Evolutionary conservation across 176 grass and related monocot species (phyloP).

Genomic region (Phoenix roebelenii): DNA sequence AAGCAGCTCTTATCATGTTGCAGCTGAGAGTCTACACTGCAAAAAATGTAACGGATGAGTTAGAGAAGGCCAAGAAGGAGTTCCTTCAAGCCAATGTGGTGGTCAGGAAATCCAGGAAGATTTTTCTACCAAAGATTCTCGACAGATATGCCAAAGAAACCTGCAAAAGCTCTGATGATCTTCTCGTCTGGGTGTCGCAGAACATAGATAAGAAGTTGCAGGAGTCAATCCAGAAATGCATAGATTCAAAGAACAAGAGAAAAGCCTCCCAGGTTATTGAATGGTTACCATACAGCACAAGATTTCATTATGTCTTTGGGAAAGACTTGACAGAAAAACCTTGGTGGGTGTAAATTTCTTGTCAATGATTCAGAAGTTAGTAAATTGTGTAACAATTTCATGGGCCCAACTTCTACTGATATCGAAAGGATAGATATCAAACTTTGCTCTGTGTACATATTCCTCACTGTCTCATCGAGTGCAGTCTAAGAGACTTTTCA

Average conservation of each 20-base stretch:
- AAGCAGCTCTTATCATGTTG: conserved; percentile 2
- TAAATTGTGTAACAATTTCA: too few species aligned
- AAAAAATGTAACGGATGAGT: conserved; percentile 59
- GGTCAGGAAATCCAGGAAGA: conserved; percentile 54
- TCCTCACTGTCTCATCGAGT: too few species aligned
- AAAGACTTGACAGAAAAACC: conserved; percentile 46
- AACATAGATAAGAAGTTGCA: conserved; percentile 35
- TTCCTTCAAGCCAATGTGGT: conserved; percentile 64
- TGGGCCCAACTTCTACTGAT: too few species aligned
- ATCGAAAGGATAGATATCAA: too few species aligned
- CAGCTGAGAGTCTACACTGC: conserved; percentile 83
- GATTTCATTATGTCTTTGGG: conserved; percentile 62
- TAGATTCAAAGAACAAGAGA: conserved; percentile 23
- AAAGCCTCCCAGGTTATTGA: conserved; percentile 75
- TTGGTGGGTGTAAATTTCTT: conserved; percentile 10
- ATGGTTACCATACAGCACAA: conserved; percentile 84
- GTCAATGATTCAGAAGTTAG: not conserved
- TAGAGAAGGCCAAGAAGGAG: conserved; percentile 77
- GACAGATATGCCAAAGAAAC: conserved; percentile 73
- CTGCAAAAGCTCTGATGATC: conserved; percentile 34
- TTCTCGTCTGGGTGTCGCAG: conserved; percentile 52
- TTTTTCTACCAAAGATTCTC: conserved; percentile 57
- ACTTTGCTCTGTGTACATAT: too few species aligned
- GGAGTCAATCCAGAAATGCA: conserved; percentile 35
- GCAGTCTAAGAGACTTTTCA: too few species aligned